phyloP scores from a whole-genome alignment of 2,329 filamentous ascomycete genomes.

The Talaromyces sp. region DNA sequence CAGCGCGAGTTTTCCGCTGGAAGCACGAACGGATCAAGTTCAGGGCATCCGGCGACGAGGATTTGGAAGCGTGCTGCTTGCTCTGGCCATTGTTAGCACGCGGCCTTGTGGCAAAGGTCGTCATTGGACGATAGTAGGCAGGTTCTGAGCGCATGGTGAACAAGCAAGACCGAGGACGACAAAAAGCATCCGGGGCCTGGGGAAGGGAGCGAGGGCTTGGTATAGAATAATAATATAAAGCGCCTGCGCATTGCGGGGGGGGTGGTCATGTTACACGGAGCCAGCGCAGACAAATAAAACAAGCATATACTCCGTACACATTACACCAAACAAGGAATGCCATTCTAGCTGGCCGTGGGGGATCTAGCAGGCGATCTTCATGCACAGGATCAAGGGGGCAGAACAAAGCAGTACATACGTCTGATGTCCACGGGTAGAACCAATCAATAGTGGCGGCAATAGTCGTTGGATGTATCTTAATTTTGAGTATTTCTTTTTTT shows the following conservation, averaged over 20 bases:
- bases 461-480: conserved; percentile 1
- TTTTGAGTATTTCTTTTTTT: background rate
- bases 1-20: conserved; percentile 3
- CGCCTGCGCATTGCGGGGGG: background rate
- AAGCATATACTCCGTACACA: background rate
- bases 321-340: background rate
- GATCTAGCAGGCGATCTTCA: background rate
- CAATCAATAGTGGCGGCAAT: conserved; percentile 11
- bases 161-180: background rate
- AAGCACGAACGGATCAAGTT: background rate
- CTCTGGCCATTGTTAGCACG: conserved; percentile 3
- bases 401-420: background rate
- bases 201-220: background rate
- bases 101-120: background rate
- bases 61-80: conserved; percentile 1
- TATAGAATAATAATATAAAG: background rate
- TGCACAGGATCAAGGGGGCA: background rate
- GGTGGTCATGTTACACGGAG: background rate
- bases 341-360: background rate
- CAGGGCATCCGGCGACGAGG: conserved; percentile 3
- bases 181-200: background rate
- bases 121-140: conserved; percentile 10
- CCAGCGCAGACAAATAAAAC: background rate
- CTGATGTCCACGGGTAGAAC: background rate
- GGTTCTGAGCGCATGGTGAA: background rate